Evolutionary conservation across 2,329 filamentous ascomycete genomes (phyloP).

Genomic region (Zarea fungicola): DNA sequence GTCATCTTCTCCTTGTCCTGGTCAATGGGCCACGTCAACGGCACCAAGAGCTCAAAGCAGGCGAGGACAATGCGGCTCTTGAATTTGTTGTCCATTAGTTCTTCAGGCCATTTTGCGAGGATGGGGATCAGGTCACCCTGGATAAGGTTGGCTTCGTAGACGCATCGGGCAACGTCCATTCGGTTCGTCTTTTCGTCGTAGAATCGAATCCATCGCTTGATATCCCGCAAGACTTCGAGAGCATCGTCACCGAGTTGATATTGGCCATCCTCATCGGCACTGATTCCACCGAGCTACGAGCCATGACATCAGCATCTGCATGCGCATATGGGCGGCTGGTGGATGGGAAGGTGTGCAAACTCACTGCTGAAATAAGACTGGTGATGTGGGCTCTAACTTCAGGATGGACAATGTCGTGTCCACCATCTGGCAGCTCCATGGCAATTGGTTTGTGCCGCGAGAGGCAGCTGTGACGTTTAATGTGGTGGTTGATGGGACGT

Average conservation of each 20-base stretch:
- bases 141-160: conserved; percentile 88
- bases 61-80: conserved; percentile 76
- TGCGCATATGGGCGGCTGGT: background rate
- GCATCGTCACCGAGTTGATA: conserved; percentile 94
- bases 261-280: conserved; percentile 69
- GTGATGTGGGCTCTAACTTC: conserved; percentile 91
- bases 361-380: conserved; percentile 86
- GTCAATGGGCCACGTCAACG: conserved; percentile 90
- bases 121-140: conserved; percentile 88
- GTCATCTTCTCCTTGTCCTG: conserved; percentile 76
- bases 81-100: conserved; percentile 65
- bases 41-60: conserved; percentile 85
- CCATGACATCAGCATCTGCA: conserved; percentile 15
- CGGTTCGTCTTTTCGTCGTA: conserved; percentile 92
- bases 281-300: conserved; percentile 73
- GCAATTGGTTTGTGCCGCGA: conserved; percentile 10
- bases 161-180: conserved; percentile 88
- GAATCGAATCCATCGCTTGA: conserved; percentile 91
- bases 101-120: conserved; percentile 73
- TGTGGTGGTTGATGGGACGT: background rate
- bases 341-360: conserved; percentile 29
- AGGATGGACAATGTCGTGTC: conserved; percentile 68
- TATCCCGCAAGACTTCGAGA: conserved; percentile 82
- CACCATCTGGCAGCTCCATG: conserved; percentile 52
- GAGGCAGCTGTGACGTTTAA: background rate